Evolutionary conservation across 352 stramenopile species (phyloP), one percentile per base, ranked within the genome.

Genomic region (Globisporangium orthogonon): DNA sequence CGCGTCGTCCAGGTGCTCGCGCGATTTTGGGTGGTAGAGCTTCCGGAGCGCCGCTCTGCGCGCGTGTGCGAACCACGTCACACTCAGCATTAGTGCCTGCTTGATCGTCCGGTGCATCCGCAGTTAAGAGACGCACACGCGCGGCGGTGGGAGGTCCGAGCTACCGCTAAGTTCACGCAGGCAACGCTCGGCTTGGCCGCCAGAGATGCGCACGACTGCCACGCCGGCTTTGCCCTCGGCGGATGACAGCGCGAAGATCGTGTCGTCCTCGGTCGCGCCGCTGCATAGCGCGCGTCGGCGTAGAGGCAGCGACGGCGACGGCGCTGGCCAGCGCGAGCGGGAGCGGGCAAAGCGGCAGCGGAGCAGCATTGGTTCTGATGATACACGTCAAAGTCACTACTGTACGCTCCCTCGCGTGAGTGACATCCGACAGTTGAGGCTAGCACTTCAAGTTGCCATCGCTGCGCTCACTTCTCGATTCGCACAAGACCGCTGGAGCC

Each of bases 191-290:
- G 90, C 87, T 10, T 71, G 61, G 15, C 86, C 73, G 6, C 90
- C 90, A 0, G 90, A 97, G 43, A 97, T 85, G 45, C 91, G 83
- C 14, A 97, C 67, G 29, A 97, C 87, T 0, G 89, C 87, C 14
- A 97, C 88, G 30, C 89, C 91, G 29, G 87, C 78, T 39, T 85
- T 86, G 18, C 87, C 87, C 10, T 88, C 73, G 0, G 87, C 88
- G 14, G 88, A 97, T 30, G 87, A 96, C 46, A 97, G 70, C 60
- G 89, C 89, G 62, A 91, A 97, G 63, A 97, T 96, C 4, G 89
- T 97, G 48, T 97, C 87, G n/a, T 61, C 66, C 48, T 83, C 79
- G 17, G 68, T 62, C 0, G 73, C 40, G 31, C 40, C 23, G 45
- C 18, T 58, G 28, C 48, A 56, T 40, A 50, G 15, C 33, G n/a